Evolutionary conservation across 495 filamentous ascomycete genomes (phyloP), one percentile per base, ranked within the genome.

Genomic region (Poronia punctata): DNA sequence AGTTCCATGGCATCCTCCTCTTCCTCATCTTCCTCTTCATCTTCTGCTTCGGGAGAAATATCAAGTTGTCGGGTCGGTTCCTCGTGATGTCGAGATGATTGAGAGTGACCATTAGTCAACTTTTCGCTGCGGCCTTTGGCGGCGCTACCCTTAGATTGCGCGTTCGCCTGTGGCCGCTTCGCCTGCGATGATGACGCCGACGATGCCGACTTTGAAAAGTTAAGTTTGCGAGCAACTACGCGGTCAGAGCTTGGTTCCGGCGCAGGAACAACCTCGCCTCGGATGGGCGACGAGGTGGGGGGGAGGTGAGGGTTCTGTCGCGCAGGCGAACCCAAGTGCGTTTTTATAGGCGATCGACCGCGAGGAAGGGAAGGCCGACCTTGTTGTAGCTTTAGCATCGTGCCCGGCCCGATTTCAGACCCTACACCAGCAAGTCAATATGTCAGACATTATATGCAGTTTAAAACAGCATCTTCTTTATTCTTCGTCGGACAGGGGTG

Each of bases 241-340:
- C 43, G 34, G 26, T 38, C 32, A 23, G 49, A 25, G 32, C 41
- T 50, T 35, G 21, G 40, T 23, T 62, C 54, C 31, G 29, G 52
- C 23, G 48, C 17, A 15, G 48, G 21, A 29, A 58, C 40, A 33
- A 60, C 41, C 5, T 55, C 50, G 18, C 61, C 61, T 11, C 54
- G 57, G 29, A 44, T 49, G 17, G 61, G 67, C 35, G 63, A 72
- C n/a, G 57, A 70, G 50, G 39, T 67, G 56, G 46, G 71, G 46
- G 22, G 71, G 54, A 59, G 48, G 43, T 53, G 57, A 45, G 59
- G 62, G 43, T 66, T 69, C 24, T 74, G 64, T 36, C 73, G 62
- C 3, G 74, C 72, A 12, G 78, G 74, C 1, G 76, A 75, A 23
- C 68, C 70, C n/a, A 79, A 57, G 11, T 62, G 49, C 5, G 75